phyloP scores from a whole-genome alignment of 768 basidiomycete species.

The Boletus coccyginus region DNA sequence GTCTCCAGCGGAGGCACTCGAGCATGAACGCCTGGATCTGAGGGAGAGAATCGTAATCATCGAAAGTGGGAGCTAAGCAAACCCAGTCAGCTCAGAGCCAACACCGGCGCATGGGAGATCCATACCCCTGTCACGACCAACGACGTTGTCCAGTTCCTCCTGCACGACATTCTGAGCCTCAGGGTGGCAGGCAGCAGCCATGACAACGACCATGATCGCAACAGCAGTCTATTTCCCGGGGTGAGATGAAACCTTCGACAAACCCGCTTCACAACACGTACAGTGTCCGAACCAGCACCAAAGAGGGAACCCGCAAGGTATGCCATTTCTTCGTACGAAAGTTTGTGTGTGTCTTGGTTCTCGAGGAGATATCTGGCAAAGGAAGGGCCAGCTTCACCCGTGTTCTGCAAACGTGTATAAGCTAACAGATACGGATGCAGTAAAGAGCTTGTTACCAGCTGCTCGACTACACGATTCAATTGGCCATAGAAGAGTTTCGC shows the following conservation, averaged over 20 bases:
- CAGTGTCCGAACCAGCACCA: conserved; percentile 64
- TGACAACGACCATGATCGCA: conserved; percentile 52
- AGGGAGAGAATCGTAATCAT: conserved; percentile 35
- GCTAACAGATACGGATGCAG: neutral
- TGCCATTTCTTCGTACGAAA: conserved; percentile 55
- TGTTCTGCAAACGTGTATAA: conserved; percentile 14
- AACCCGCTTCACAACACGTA: conserved; percentile 13
- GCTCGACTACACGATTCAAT: conserved; percentile 41
- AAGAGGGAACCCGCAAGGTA: conserved; percentile 66
- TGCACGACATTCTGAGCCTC: conserved; percentile 50
- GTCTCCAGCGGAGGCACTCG: conserved; percentile 43
- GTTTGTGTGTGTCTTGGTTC: conserved; percentile 49
- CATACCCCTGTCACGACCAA: conserved; percentile 42
- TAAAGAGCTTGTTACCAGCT: conserved; percentile 36
- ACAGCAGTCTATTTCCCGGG: conserved; percentile 42
- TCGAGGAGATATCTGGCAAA: conserved; percentile 61
- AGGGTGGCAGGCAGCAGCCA: conserved; percentile 57
- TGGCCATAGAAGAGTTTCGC: conserved; percentile 53
- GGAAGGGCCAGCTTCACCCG: conserved; percentile 32
- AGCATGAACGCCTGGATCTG: conserved; percentile 41
- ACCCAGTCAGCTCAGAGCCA: neutral
- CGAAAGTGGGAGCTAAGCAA: conserved; percentile 38
- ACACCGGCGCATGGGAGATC: neutral
- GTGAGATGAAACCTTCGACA: neutral
- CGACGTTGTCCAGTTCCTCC: conserved; percentile 50